Conservation (phyloP, 768 basidiomycete genomes). For the Trametes cubensis region DNA sequence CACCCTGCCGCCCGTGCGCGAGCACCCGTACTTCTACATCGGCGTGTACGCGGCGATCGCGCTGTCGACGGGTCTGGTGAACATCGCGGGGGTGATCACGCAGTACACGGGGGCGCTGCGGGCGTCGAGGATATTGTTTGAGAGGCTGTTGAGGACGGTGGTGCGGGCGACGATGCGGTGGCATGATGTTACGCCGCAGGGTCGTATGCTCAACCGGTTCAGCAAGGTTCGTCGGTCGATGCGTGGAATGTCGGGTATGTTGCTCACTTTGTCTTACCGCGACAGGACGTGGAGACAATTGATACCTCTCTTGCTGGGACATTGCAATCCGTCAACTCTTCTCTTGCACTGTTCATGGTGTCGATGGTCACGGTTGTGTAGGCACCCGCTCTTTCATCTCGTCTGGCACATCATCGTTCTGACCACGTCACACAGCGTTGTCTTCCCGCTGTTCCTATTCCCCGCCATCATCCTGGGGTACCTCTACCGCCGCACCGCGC, state of each 20-base stretch:
- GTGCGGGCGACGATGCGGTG: constrained; percentile 84
- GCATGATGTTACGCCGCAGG: constrained; percentile 83
- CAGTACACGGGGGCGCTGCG: constrained; percentile 63
- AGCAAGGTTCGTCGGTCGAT: constrained; percentile 49
- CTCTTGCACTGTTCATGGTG: constrained; percentile 75
- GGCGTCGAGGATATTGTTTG: constrained; percentile 43
- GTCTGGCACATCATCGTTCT: constrained; percentile 20
- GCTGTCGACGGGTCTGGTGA: constrained; percentile 50
- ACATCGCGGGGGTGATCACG: constrained; percentile 48
- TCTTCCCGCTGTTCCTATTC: constrained; percentile 84
- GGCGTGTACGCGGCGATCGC: constrained; percentile 69
- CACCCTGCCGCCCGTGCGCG: constrained; percentile 49
- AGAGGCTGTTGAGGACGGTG: constrained; percentile 64
- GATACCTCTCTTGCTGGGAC: constrained; percentile 72
- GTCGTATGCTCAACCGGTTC: constrained; percentile 87
- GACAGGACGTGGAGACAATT: constrained; percentile 83
- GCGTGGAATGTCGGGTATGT: background rate
- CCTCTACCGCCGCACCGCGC: constrained; percentile 70
- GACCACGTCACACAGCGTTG: constrained; percentile 42
- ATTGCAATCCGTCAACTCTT: constrained; percentile 75
- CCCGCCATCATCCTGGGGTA: constrained; percentile 76
- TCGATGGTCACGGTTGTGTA: constrained; percentile 74
- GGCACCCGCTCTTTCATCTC: constrained; percentile 24
- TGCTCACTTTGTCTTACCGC: background rate
- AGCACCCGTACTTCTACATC: constrained; percentile 74